A percentile compares a stretch with the other conserved stretches of the same genome.
These are phyloP conservation scores for Podila clonocystis DNA, from an alignment of 192 early-diverging fungal species.

Conservation along the genomic window DNA sequence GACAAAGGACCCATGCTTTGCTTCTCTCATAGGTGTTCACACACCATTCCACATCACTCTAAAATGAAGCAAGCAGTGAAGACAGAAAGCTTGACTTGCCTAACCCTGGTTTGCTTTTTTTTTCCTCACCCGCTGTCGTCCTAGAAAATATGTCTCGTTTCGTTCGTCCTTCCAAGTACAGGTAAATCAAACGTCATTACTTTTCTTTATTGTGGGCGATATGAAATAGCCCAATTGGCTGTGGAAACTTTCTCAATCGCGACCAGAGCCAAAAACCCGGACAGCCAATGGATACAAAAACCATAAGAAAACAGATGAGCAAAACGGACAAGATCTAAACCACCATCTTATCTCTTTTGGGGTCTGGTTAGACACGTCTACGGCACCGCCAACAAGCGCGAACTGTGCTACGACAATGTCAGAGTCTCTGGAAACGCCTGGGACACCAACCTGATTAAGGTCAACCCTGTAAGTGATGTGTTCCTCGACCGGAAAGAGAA, in stretches of 20 bases:
- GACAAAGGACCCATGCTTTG: background rate
- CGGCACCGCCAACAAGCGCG: constrained; percentile 88
- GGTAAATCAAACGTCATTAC: constrained; percentile 24
- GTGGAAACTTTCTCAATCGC: background rate
- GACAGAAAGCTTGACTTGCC: background rate
- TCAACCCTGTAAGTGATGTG: constrained; percentile 81
- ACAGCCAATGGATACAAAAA: too few relatives aligned
- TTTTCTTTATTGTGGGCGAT: background rate
- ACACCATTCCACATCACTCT: background rate
- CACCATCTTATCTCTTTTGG: too few relatives aligned
- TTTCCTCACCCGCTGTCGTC: background rate
- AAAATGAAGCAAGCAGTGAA: background rate
- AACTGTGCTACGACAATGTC: constrained; percentile 94
- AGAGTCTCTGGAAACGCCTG: constrained; percentile 90
- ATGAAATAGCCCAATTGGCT: background rate
- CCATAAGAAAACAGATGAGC: too few relatives aligned
- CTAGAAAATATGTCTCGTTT: constrained; percentile 72
- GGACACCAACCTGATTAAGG: constrained; percentile 98
- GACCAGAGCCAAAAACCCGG: background rate
- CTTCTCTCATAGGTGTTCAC: too few relatives aligned
- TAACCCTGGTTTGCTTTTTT: background rate
- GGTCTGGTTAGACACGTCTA: constrained; percentile 84
- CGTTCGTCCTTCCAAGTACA: constrained; percentile 86
- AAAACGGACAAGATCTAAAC: too few relatives aligned
- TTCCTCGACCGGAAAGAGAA: too few relatives aligned